Percentiles rank a stretch among this genome's conserved stretches.
Evolutionary conservation across 768 basidiomycete species (phyloP).

Genomic region (Naematelia aurantialba): DNA sequence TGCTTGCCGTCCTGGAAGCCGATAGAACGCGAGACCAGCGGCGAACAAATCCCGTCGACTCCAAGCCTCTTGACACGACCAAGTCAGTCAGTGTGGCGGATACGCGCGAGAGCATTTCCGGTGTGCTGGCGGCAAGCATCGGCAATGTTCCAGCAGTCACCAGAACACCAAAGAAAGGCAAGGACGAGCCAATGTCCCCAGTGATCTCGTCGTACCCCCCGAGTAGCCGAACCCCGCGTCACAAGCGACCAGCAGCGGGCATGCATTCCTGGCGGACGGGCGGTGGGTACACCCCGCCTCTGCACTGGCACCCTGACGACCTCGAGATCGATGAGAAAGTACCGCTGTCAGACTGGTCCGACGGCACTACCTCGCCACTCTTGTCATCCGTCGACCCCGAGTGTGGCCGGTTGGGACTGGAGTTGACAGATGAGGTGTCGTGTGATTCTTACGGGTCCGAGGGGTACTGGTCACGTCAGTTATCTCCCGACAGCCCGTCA

Average conservation of each 20-base stretch:
- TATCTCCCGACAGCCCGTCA: not conserved
- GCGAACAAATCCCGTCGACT: not conserved
- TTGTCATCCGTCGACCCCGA: not conserved
- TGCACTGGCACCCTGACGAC: not conserved
- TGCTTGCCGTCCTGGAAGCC: not conserved
- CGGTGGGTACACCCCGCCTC: not conserved
- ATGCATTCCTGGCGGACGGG: no score
- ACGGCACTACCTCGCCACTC: not conserved
- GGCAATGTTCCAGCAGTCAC: not conserved
- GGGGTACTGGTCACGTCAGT: not conserved
- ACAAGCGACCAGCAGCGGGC: no score
- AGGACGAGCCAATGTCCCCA: not conserved
- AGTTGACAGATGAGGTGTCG: not conserved
- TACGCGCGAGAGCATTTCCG: no score
- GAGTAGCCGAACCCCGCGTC: no score
- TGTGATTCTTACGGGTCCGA: not conserved
- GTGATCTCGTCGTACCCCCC: no score
- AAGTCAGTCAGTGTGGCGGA: no score
- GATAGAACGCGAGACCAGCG: not conserved
- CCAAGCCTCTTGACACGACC: not conserved
- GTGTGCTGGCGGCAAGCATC: no score
- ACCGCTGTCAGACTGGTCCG: not conserved
- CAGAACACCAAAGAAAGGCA: not conserved
- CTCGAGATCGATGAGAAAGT: not conserved
- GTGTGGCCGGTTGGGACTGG: not conserved